phyloP scores from a whole-genome alignment of 176 grass and related monocot species.

The Ensete ventricosum region DNA sequence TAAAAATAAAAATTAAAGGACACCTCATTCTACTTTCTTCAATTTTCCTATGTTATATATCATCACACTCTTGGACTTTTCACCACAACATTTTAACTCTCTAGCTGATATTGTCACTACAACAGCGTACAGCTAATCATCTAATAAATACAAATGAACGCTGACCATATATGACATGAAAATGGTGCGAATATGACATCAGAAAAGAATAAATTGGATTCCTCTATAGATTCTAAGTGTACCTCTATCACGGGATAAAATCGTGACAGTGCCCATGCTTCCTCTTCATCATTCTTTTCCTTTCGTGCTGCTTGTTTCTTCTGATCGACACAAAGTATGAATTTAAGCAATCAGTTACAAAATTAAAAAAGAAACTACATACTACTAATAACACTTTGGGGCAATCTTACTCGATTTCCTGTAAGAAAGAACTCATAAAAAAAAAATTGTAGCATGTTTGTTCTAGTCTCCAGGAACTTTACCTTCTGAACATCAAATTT shows the following conservation, averaged over 20 bases:
- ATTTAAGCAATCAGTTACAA: conserved; percentile 20
- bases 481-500: conserved; percentile 91
- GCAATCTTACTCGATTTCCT: not conserved
- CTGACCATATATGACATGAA: conserved; percentile 13
- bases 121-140: not conserved
- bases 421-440: not conserved
- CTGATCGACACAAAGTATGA: conserved; percentile 26
- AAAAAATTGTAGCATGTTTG: conserved; percentile 13
- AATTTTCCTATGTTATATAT: too few species aligned
- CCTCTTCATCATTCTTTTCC: conserved; percentile 58
- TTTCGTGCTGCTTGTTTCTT: conserved; percentile 81
- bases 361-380: not conserved
- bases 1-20: too few species aligned
- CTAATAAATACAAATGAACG: too few species aligned
- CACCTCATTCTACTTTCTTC: too few species aligned
- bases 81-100: too few species aligned
- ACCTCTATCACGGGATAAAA: conserved; percentile 89
- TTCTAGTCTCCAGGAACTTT: conserved; percentile 10
- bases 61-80: too few species aligned
- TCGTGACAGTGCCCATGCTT: conserved; percentile 67
- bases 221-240: conserved; percentile 2
- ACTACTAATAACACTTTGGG: too few species aligned
- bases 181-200: conserved; percentile 1
- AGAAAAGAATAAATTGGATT: conserved; percentile 4
- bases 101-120: conserved; percentile 3